Evolutionary conservation across 495 filamentous ascomycete genomes (phyloP), one percentile per base, ranked within the genome.

Genomic region (Lasiosphaeris hirsuta): DNA sequence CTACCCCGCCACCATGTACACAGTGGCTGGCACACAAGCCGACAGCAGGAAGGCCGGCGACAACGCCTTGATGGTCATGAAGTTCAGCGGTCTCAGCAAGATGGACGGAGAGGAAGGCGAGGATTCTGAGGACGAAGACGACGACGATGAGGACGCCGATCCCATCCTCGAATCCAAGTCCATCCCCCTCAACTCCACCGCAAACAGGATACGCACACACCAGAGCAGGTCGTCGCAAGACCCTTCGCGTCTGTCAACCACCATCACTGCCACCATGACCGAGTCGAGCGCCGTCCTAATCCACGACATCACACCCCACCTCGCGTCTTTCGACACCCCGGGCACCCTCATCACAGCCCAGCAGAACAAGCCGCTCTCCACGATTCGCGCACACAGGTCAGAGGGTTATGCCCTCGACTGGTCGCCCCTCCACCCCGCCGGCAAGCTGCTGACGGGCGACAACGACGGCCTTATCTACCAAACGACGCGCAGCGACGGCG

Each of bases 341-440:
- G 92, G 94, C 37, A 87, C 86, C 13, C 74, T 85, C 46, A 81
- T 96, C 55, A 85, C 86, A 2, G 84, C 91, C 2, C 85, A 88
- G 48, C 87, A 92, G 56, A 92, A 87, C 59, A 94, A 94, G 68
- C 90, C 94, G 23, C 69, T 94, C 18, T 87, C 82, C 45, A 96
- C 90, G 10, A 86, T 97, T 56, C 84, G 87, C 57, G 90, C 93
- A 71, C 94, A 98, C 79, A 92, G 89, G 73, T 75, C 85, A 8
- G 94, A 98, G 75, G 94, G 94, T 44, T 98, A 97, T 67, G 94
- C 90, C 0, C 71, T 98, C 11, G 94, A 96, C 69, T 98, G 94
- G 94, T 96, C 91, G 30, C 87, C 88, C 0, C 74, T 89, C 10
- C 78, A 90, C 33, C 70, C 77, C 5, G 72, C 73, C 23, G 92